Conservation (phyloP, 208 protist species). For the Leishmania gerbilli region DNA sequence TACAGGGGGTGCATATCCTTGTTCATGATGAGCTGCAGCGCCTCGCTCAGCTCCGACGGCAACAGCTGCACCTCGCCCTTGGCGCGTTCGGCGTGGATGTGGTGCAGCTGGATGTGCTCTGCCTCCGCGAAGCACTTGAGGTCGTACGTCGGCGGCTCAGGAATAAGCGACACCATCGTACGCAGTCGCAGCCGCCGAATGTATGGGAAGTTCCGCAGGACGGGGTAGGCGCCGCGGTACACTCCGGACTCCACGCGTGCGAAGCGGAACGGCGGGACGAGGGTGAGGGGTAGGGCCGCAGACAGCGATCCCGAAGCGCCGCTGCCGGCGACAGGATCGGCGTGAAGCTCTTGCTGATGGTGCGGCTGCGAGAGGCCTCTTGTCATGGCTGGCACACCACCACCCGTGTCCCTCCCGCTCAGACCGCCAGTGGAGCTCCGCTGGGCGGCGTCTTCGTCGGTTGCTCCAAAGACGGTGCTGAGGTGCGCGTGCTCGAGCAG, state of each 20-base stretch:
- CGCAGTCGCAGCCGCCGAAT: slow-evolving; percentile 50
- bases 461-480: neutral
- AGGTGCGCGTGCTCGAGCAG: neutral
- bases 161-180: slow-evolving; percentile 79
- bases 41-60: slow-evolving; percentile 64
- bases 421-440: neutral
- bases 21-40: slow-evolving; percentile 65
- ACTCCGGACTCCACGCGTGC: slow-evolving; percentile 76
- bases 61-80: slow-evolving; percentile 86
- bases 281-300: slow-evolving; percentile 39
- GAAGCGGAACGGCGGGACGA: slow-evolving; percentile 80
- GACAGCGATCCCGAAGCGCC: slow-evolving; percentile 4
- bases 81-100: slow-evolving; percentile 81
- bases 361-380: neutral
- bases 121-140: slow-evolving; percentile 58
- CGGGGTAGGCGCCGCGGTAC: slow-evolving; percentile 86
- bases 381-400: neutral
- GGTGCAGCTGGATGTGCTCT: slow-evolving; percentile 53
- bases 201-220: slow-evolving; percentile 82
- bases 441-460: neutral
- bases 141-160: slow-evolving; percentile 86
- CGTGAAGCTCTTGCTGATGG: slow-evolving; percentile 3
- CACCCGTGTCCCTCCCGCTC: neutral
- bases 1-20: slow-evolving; percentile 69
- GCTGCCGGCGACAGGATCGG: neutral